Conservation (phyloP, 1,284 basidiomycete species). For the Sanguinoderma infundibulare region DNA sequence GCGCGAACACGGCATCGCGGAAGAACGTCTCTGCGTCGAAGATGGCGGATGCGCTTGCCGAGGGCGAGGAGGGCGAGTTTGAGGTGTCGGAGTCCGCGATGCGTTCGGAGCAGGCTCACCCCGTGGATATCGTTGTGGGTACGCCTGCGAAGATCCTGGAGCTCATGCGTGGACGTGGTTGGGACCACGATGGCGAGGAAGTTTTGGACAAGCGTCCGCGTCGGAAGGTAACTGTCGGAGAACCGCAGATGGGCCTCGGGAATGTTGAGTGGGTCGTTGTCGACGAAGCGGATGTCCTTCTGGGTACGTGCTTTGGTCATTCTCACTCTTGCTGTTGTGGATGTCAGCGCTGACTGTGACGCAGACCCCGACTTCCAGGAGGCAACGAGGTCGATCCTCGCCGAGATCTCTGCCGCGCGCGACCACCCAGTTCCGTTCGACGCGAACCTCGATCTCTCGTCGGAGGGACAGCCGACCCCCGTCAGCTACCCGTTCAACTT, state of each 20-base stretch:
- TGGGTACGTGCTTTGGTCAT: slow-evolving; percentile 67
- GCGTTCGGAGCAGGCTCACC: slow-evolving; percentile 31
- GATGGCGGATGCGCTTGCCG: slow-evolving; percentile 45
- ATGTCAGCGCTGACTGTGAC: background rate
- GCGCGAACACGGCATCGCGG: slow-evolving; percentile 52
- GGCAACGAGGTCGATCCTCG: slow-evolving; percentile 68
- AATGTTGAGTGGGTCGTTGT: slow-evolving; percentile 85
- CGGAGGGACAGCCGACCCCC: slow-evolving; percentile 14
- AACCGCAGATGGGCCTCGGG: slow-evolving; percentile 61
- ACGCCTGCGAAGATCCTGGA: slow-evolving; percentile 81
- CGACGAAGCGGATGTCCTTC: slow-evolving; percentile 90
- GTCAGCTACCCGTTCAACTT: slow-evolving; percentile 76
- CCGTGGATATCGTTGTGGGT: slow-evolving; percentile 76
- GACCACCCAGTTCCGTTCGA: slow-evolving; percentile 48
- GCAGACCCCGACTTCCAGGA: slow-evolving; percentile 81
- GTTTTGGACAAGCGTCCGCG: slow-evolving; percentile 25
- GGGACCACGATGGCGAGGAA: slow-evolving; percentile 51
- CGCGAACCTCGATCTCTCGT: slow-evolving; percentile 25
- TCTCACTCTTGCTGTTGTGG: background rate
- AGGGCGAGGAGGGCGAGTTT: slow-evolving; percentile 32
- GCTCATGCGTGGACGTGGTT: slow-evolving; percentile 67
- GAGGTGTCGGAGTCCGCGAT: slow-evolving; percentile 31
- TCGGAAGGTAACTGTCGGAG: slow-evolving; percentile 41
- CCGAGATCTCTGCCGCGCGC: slow-evolving; percentile 70
- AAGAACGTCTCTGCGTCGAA: slow-evolving; percentile 48